phyloP scores from a whole-genome alignment of 2,329 filamentous ascomycete genomes.

The Colletotrichum phormii region DNA sequence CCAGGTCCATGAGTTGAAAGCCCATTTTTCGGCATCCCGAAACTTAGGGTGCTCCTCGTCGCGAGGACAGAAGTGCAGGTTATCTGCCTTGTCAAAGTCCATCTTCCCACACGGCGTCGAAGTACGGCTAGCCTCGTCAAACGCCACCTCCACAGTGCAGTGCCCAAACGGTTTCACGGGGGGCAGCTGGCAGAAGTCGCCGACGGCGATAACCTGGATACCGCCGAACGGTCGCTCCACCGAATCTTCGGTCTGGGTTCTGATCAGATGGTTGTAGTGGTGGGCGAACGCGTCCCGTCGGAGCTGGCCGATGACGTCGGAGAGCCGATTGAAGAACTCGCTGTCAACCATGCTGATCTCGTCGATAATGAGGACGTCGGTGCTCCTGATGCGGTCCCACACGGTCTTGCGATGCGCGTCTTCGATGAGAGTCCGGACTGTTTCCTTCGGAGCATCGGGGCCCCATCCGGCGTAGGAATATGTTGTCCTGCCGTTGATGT shows the following conservation, averaged over 20 bases:
- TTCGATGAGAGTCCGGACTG: not conserved
- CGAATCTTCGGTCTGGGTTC: not conserved
- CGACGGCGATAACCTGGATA: conserved; percentile 19
- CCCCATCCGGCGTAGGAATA: conserved; percentile 70
- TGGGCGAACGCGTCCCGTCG: not conserved
- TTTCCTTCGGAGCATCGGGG: conserved; percentile 38
- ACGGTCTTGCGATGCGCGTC: too few relatives aligned
- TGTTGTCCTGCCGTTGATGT: conserved; percentile 67
- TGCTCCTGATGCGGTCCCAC: conserved; percentile 39
- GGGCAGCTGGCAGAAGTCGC: conserved; percentile 25
- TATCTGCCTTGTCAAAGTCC: too few relatives aligned
- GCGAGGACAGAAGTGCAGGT: too few relatives aligned
- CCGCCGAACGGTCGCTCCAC: not conserved
- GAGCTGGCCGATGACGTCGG: conserved; percentile 56
- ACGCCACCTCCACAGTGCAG: not conserved
- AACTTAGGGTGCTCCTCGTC: too few relatives aligned
- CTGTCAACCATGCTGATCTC: conserved; percentile 76
- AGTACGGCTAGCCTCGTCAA: too few relatives aligned
- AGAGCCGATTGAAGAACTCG: conserved; percentile 70
- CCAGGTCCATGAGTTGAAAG: too few relatives aligned
- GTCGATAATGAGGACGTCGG: conserved; percentile 71
- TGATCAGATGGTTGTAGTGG: too few relatives aligned
- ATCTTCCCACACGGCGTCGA: too few relatives aligned
- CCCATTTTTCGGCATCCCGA: too few relatives aligned
- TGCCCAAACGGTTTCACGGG: not conserved